A percentile compares a stretch with the other conserved stretches of the same genome.
These are phyloP conservation scores for Tolypocladium sp. DNA, from an alignment of 2,329 filamentous ascomycete genomes.

Conservation along the genomic window DNA sequence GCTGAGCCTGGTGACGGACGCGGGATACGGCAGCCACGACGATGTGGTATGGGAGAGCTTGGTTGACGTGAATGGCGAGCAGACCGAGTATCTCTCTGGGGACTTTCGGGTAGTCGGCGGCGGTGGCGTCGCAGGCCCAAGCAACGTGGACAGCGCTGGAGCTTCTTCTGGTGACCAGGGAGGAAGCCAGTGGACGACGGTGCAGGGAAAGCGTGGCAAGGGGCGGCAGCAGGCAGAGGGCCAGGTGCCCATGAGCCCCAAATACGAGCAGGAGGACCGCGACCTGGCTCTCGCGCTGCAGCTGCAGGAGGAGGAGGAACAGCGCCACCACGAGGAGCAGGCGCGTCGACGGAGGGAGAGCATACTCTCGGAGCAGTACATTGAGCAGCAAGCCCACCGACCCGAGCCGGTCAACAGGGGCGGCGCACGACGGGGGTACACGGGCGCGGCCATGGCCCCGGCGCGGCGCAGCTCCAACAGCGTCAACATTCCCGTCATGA, in stretches of 20 bases:
- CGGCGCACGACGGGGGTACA: constrained; percentile 3
- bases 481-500: constrained; percentile 4
- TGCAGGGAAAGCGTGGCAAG: constrained; percentile 27
- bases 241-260: constrained; percentile 23
- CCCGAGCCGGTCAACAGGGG: constrained; percentile 14
- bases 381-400: constrained; percentile 51
- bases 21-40: constrained; percentile 77
- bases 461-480: constrained; percentile 16
- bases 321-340: constrained; percentile 58
- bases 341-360: constrained; percentile 57
- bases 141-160: constrained; percentile 4
- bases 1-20: constrained; percentile 82
- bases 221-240: constrained; percentile 12
- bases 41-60: constrained; percentile 96
- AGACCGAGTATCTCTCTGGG: constrained; percentile 76
- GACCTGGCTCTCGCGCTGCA: constrained; percentile 84
- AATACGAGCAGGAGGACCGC: constrained; percentile 67
- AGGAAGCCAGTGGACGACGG: constrained; percentile 45
- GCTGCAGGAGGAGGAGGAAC: constrained; percentile 89
- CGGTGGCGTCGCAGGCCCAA: constrained; percentile 11
- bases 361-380: constrained; percentile 59
- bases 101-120: constrained; percentile 80
- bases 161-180: constrained; percentile 8
- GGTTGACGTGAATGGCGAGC: constrained; percentile 76
- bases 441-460: constrained; percentile 1